Evolutionary conservation across 148 eudicot genomes (phyloP), one percentile per base, ranked within the genome.

Genomic region (Heliamphora exappendiculata): DNA sequence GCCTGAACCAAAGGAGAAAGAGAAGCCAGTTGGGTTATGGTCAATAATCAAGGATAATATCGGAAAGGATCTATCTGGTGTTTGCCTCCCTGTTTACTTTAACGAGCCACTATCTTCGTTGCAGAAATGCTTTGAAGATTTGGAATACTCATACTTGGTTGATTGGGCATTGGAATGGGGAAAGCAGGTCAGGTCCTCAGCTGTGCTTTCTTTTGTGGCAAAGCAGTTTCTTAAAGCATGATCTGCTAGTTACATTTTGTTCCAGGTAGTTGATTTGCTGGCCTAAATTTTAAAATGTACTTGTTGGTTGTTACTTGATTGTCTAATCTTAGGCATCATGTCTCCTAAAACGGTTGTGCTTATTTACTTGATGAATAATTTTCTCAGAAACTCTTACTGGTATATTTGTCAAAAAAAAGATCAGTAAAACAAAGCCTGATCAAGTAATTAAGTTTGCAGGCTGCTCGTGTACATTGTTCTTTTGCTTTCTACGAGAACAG

Each of bases 21-120:
- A 94, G 64, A 91, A 86, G 85, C 92, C 97, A 36, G 81, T 94
- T 67, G 98, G 98, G 63, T 77, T 94, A 68, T 94, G 98, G 98
- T 94, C 98, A 8, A 91, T 94, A 77, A 94, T 94, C 78, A 94
- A 94, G 84, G 98, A 94, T 83, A 94, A 94, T 67, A 94, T 94
- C 29, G 98, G 98, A 75, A 94, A 94, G 85, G 97, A 94, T 69
- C 87, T 94, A 68, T 94, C 97, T 19, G 98, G 98, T 75, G 98
- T 94, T 83, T 94, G 98, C 85, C 90, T 94, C 73, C 97, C 97
- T 85, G 98, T 94, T 76, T 94, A 91, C 87, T 94, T 94, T 76
- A 94, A 94, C 65, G 98, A 94, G 85, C 98, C 97, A 41, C 86
- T 94, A 17, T 94, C 97, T 55, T 94, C 98, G 9, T 78, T 94